phyloP scores from a whole-genome alignment of 305 asterid species.

The Solanum aculeatissimum region DNA sequence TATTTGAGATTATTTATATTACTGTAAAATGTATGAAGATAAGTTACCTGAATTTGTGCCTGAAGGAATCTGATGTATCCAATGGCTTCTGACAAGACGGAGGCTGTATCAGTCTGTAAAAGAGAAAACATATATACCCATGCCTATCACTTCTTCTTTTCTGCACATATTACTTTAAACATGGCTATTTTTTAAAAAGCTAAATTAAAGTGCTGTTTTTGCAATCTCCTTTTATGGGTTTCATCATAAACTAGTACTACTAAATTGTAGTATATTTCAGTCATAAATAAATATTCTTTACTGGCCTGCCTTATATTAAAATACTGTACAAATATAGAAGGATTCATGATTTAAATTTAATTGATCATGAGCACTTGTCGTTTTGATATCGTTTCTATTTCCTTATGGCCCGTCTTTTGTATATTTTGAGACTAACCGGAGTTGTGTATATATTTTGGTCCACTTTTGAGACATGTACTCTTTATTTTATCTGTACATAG shows the following conservation, averaged over 20 bases:
- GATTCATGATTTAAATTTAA: not conserved
- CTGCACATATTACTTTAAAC: not conserved
- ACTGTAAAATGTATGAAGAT: not conserved
- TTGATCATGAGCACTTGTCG: not conserved
- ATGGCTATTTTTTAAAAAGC: not conserved
- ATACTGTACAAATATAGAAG: fast-evolving
- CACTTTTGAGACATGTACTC: no score
- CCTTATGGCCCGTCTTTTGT: no score
- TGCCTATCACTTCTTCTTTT: constrained; percentile 8
- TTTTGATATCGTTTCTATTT: no score
- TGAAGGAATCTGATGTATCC: constrained; percentile 89
- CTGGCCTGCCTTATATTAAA: not conserved
- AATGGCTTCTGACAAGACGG: constrained; percentile 85
- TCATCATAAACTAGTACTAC: constrained; percentile 1
- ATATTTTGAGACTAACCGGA: no score
- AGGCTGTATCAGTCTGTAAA: constrained; percentile 94
- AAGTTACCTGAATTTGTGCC: constrained; percentile 47
- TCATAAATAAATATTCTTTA: not conserved
- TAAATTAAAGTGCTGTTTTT: not conserved
- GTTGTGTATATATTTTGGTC: no score
- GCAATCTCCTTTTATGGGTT: not conserved
- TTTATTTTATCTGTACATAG: no score
- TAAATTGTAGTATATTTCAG: not conserved
- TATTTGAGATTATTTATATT: no score
- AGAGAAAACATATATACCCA: constrained; percentile 20